Conservation (phyloP, 768 basidiomycete species). For the Leccinellum rugosiceps region DNA sequence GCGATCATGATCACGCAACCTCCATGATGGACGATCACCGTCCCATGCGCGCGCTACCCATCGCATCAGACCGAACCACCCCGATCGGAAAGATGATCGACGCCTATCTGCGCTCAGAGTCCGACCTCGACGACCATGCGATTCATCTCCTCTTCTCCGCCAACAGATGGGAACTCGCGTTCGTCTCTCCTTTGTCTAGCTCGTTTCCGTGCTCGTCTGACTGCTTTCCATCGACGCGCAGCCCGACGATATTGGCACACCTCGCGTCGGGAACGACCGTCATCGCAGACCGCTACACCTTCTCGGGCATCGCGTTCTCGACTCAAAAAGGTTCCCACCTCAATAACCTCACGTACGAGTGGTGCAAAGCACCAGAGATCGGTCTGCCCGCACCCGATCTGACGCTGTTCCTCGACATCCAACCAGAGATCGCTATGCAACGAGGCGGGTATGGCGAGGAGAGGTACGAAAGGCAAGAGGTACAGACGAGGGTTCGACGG, state of each 20-base stretch:
- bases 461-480: conserved; percentile 78
- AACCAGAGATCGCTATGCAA: conserved; percentile 59
- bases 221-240: conserved; percentile 17
- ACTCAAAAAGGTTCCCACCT: conserved; percentile 42
- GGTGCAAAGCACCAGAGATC: conserved; percentile 86
- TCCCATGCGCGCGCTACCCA: not conserved
- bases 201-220: not conserved
- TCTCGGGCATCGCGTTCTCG: conserved; percentile 93
- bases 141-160: conserved; percentile 95
- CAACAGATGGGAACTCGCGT: conserved; percentile 96
- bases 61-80: conserved; percentile 75
- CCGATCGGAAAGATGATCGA: conserved; percentile 92
- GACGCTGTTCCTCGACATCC: conserved; percentile 81
- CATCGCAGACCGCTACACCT: conserved; percentile 92
- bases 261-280: conserved; percentile 66
- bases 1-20: not conserved
- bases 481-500: conserved; percentile 63
- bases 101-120: conserved; percentile 77
- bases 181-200: conserved; percentile 21
- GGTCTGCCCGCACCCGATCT: conserved; percentile 87
- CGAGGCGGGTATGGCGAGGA: conserved; percentile 86
- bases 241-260: conserved; percentile 57
- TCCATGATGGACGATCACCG: not conserved
- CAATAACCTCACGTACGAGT: conserved; percentile 60
- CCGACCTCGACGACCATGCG: conserved; percentile 87